A percentile compares a stretch with the other conserved stretches of the same genome.
phyloP scores from a whole-genome alignment of 2,329 filamentous ascomycete genomes.

The Tolypocladium album region DNA sequence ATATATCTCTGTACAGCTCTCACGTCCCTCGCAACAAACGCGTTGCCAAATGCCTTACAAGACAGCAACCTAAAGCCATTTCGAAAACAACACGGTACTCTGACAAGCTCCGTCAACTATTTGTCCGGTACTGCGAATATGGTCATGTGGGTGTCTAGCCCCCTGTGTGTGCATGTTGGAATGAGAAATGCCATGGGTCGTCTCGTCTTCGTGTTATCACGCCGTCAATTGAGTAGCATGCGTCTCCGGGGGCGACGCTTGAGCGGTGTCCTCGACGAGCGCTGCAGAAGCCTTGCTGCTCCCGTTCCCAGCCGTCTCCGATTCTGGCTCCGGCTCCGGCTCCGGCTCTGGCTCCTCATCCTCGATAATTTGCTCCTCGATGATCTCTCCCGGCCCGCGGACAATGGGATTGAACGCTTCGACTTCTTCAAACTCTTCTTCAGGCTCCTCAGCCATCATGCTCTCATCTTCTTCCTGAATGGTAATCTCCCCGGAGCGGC shows the following conservation, averaged over 20 bases:
- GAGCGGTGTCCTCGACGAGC: background rate
- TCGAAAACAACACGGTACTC: background rate
- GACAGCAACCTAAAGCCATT: background rate
- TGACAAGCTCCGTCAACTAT: background rate
- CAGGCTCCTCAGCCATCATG: slow-evolving; percentile 26
- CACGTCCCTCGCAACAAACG: background rate
- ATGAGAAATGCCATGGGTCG: background rate
- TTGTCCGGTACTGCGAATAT: background rate
- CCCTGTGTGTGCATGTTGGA: background rate
- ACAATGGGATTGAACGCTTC: slow-evolving; percentile 46
- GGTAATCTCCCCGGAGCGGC: slow-evolving; percentile 65
- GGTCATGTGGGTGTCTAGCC: background rate
- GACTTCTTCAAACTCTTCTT: slow-evolving; percentile 45
- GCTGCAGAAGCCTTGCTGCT: background rate
- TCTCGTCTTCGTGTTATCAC: background rate
- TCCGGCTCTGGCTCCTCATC: slow-evolving; percentile 22
- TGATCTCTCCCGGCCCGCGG: slow-evolving; percentile 29
- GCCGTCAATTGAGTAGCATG: background rate
- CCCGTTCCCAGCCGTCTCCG: slow-evolving; percentile 5
- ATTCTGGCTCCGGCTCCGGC: slow-evolving; percentile 13
- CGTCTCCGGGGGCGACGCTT: background rate
- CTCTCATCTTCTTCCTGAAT: slow-evolving; percentile 57
- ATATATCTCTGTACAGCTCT: background rate
- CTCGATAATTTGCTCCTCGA: slow-evolving; percentile 37
- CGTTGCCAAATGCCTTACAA: background rate